Percentiles rank a stretch among this genome's conserved stretches.
phyloP scores from a whole-genome alignment of 1,139 yeast species.

The Eremothecium coryli region DNA sequence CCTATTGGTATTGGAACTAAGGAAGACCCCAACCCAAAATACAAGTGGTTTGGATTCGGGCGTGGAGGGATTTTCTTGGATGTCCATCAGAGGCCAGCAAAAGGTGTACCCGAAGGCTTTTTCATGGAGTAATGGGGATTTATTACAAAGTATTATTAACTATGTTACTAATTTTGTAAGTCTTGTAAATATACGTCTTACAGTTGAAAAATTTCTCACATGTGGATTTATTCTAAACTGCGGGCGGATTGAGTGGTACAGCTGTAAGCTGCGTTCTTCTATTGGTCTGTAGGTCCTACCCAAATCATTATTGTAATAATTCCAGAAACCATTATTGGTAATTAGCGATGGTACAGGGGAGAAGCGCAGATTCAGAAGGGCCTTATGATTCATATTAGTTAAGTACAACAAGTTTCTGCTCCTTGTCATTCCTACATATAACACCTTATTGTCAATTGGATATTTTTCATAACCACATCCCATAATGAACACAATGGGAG shows the following conservation, averaged over 20 bases:
- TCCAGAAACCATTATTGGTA: conserved; percentile 21
- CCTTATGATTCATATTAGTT: conserved; percentile 25
- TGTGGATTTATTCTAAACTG: too few species aligned
- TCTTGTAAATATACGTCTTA: not conserved
- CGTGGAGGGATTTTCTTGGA: conserved; percentile 61
- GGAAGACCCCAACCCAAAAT: conserved; percentile 24
- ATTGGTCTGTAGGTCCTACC: not conserved
- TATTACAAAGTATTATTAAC: too few species aligned
- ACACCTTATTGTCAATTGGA: conserved; percentile 31
- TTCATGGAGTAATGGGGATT: conserved; percentile 5
- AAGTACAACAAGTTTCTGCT: conserved; percentile 47
- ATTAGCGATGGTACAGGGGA: conserved; percentile 5
- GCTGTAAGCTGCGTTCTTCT: too few species aligned
- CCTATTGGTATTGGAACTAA: conserved; percentile 22
- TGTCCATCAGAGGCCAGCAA: conserved; percentile 54
- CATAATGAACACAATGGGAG: conserved; percentile 54
- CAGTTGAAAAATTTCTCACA: not conserved
- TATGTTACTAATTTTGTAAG: not conserved
- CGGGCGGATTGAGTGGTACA: too few species aligned
- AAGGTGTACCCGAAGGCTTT: conserved; percentile 86
- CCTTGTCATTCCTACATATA: conserved; percentile 60
- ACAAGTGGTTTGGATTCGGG: conserved; percentile 60
- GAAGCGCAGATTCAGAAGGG: not conserved
- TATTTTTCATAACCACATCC: conserved; percentile 28
- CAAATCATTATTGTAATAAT: conserved; percentile 24